Conservation (phyloP, 768 basidiomycete genomes). For the Piloderma croceum region DNA sequence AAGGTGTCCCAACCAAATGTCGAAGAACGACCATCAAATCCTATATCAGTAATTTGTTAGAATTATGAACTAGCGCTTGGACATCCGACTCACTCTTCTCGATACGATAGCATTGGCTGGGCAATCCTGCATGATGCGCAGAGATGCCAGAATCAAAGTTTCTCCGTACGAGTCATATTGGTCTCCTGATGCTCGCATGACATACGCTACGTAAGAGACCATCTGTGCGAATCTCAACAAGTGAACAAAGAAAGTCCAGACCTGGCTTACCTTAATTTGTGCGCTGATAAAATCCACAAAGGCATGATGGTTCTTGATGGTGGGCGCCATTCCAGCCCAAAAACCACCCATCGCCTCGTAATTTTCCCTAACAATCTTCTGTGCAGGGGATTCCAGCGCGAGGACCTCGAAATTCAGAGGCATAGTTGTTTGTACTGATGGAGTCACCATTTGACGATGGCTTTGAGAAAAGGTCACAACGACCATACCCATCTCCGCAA, state of each 20-base stretch:
- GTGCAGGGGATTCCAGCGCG: constrained; percentile 74
- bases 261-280: constrained; percentile 74
- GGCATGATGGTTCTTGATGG: constrained; percentile 62
- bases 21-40: constrained; percentile 91
- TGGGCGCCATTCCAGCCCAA: constrained; percentile 78
- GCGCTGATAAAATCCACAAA: constrained; percentile 83
- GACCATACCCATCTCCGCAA: constrained; percentile 90
- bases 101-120: constrained; percentile 78
- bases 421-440: constrained; percentile 65
- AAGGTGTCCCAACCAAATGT: constrained; percentile 76
- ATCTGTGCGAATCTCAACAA: constrained; percentile 50
- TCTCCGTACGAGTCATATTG: constrained; percentile 75
- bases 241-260: background rate
- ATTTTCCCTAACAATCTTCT: constrained; percentile 70
- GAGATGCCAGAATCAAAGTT: constrained; percentile 67
- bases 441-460: constrained; percentile 58
- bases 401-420: constrained; percentile 77
- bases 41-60: constrained; percentile 34
- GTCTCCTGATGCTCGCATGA: constrained; percentile 63
- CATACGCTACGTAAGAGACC: constrained; percentile 87
- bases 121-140: constrained; percentile 91
- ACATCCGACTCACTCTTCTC: constrained; percentile 72
- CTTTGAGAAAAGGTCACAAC: constrained; percentile 87
- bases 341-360: constrained; percentile 75
- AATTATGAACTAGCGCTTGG: constrained; percentile 1